These are phyloP conservation scores for Cichorium intybus DNA, from an alignment of 140 eudicot species.

Conservation along the genomic window DNA sequence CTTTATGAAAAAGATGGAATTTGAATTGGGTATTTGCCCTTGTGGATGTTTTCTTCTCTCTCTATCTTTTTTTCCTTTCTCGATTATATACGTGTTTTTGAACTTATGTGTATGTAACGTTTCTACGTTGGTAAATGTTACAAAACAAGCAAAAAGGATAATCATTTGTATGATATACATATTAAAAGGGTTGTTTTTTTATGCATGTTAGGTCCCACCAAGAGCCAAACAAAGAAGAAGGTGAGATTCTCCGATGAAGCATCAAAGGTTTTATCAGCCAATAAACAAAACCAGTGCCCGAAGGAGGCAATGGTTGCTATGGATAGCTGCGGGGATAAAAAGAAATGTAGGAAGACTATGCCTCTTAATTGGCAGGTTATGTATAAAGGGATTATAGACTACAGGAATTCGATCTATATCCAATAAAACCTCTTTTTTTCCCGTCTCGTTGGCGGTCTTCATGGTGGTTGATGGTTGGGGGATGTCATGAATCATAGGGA, in stretches of 20 bases:
- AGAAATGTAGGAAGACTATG: constrained; percentile 46
- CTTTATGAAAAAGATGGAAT: constrained; percentile 77
- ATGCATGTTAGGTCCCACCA: constrained; percentile 32
- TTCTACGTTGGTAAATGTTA: neutral
- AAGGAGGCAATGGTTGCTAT: constrained; percentile 9
- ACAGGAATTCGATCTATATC: constrained; percentile 33
- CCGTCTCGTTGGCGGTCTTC: neutral
- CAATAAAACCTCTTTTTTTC: constrained; percentile 6
- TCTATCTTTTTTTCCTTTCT: neutral
- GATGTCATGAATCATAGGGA: constrained; percentile 15
- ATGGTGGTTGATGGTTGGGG: constrained; percentile 12
- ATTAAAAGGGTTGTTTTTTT: neutral
- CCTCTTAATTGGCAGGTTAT: constrained; percentile 65
- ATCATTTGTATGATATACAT: neutral
- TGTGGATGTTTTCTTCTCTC: neutral
- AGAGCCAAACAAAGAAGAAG: constrained; percentile 47
- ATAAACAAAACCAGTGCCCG: neutral
- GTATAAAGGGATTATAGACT: constrained; percentile 60
- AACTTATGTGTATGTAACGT: neutral
- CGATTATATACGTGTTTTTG: neutral
- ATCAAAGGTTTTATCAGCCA: neutral
- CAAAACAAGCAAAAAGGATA: too few species aligned
- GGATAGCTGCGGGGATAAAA: constrained; percentile 19
- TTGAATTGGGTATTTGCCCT: constrained; percentile 45
- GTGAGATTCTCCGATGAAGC: constrained; percentile 48